Evolutionary conservation across 768 basidiomycete species (phyloP).

Genomic region (Auricularia heimuer): DNA sequence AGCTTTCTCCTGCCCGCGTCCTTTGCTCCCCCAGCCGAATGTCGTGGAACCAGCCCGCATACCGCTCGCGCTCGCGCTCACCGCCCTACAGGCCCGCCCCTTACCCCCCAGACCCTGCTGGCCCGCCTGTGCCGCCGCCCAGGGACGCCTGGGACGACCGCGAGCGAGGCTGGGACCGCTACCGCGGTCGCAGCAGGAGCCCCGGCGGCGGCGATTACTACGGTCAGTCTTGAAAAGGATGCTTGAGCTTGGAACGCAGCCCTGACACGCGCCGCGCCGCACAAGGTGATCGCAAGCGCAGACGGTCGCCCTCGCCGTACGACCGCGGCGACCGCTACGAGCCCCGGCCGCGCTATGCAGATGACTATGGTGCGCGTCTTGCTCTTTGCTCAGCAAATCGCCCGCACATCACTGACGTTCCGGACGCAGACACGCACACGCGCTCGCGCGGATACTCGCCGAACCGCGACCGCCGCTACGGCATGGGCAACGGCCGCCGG

Average conservation of each 20-base stretch:
- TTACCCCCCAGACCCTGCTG: slow-evolving; percentile 44
- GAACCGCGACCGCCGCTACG: slow-evolving; percentile 29
- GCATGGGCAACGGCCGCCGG: neutral
- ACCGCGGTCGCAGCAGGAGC: slow-evolving; percentile 66
- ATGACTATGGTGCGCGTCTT: slow-evolving; percentile 61
- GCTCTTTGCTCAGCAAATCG: neutral
- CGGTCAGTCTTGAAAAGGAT: slow-evolving; percentile 2
- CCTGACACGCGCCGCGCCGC: too few relatives aligned
- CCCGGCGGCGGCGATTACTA: slow-evolving; percentile 52
- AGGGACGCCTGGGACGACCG: slow-evolving; percentile 60
- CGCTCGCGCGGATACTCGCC: slow-evolving; percentile 56
- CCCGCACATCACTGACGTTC: slow-evolving; percentile 6
- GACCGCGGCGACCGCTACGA: slow-evolving; percentile 70
- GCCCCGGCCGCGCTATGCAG: slow-evolving; percentile 69
- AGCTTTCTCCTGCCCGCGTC: slow-evolving; percentile 22
- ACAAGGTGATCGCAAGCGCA: slow-evolving; percentile 55
- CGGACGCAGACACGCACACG: slow-evolving; percentile 49
- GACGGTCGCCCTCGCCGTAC: slow-evolving; percentile 69
- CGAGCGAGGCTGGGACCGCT: slow-evolving; percentile 51
- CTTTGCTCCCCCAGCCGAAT: slow-evolving; percentile 47
- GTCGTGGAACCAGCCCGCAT: neutral
- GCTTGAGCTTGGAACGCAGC: too few relatives aligned
- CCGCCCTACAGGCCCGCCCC: slow-evolving; percentile 46
- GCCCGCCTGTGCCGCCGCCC: slow-evolving; percentile 45
- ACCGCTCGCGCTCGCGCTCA: slow-evolving; percentile 73